Conservation (phyloP, 2,329 filamentous ascomycete genomes). For the Diplodia sapinea region DNA sequence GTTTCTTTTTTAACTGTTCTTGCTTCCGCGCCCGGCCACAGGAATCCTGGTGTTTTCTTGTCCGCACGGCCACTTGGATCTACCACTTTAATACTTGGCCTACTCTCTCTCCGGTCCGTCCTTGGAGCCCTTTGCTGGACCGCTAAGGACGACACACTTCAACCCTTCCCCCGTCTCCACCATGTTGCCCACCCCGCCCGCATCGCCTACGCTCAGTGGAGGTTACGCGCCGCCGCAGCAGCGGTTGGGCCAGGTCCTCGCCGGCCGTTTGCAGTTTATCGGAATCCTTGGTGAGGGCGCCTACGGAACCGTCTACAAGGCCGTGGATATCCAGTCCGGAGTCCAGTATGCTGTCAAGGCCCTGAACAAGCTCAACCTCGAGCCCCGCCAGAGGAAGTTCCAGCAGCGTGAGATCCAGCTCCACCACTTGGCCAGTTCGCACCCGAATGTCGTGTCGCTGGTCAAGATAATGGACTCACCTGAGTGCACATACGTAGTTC, state of each 20-base stretch:
- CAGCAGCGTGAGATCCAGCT: conserved; percentile 92
- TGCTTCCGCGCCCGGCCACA: conserved; percentile 7
- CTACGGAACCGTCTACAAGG: conserved; percentile 94
- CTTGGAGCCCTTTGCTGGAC: conserved; percentile 47
- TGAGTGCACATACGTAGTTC: conserved; percentile 93
- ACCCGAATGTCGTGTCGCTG: conserved; percentile 92
- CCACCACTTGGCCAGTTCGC: conserved; percentile 85
- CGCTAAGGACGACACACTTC: conserved; percentile 43
- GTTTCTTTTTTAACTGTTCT: conserved; percentile 15
- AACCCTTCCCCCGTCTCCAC: conserved; percentile 36
- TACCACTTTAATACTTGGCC: conserved; percentile 16
- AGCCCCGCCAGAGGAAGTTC: conserved; percentile 84
- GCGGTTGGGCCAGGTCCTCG: conserved; percentile 81
- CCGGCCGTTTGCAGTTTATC: conserved; percentile 80
- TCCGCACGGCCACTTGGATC: conserved; percentile 16
- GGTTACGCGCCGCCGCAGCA: conserved; percentile 70
- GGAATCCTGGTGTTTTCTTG: conserved; percentile 31
- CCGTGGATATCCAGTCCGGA: conserved; percentile 80
- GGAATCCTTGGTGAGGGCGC: conserved; percentile 89
- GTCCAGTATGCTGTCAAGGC: conserved; percentile 94
- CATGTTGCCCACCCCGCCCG: conserved; percentile 59
- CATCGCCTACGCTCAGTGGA: conserved; percentile 54
- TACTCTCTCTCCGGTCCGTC: conserved; percentile 4
- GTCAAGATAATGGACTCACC: conserved; percentile 88
- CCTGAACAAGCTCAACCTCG: conserved; percentile 90